Percentiles rank a stretch among this genome's conserved stretches.
Evolutionary conservation across 1,139 yeast species (phyloP).

Genomic region (Zygosaccharomyces sapae): DNA sequence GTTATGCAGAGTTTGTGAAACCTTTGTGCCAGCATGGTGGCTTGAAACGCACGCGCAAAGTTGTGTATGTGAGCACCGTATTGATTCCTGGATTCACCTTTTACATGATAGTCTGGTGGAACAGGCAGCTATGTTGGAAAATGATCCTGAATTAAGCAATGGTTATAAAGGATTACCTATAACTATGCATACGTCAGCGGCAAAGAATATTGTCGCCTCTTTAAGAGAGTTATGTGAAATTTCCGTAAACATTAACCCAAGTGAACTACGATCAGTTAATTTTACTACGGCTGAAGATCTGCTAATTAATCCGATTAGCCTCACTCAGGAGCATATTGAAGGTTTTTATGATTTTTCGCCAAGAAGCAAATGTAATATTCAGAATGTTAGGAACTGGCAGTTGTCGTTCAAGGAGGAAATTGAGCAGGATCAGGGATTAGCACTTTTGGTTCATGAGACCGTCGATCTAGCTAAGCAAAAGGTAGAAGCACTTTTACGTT

Average conservation of each 20-base stretch:
- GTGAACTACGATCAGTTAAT: constrained; percentile 29
- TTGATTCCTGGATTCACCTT: constrained; percentile 71
- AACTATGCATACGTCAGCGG: constrained; percentile 16
- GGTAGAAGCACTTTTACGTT: constrained; percentile 64
- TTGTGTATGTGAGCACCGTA: constrained; percentile 80
- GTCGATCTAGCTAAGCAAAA: constrained; percentile 58
- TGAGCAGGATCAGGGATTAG: constrained; percentile 59
- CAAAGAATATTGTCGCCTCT: constrained; percentile 17
- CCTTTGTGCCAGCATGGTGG: constrained; percentile 94
- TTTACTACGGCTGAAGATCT: constrained; percentile 16
- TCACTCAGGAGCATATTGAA: constrained; percentile 10
- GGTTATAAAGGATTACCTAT: constrained; percentile 60
- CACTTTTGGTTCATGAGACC: constrained; percentile 64
- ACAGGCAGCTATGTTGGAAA: constrained; percentile 41
- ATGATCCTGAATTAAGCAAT: constrained; percentile 11
- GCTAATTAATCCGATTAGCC: constrained; percentile 17
- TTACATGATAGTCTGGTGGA: constrained; percentile 77
- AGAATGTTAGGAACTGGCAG: constrained; percentile 50
- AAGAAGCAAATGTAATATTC: constrained; percentile 59
- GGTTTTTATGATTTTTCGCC: constrained; percentile 56
- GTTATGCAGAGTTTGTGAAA: constrained; percentile 88
- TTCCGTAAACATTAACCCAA: constrained; percentile 67
- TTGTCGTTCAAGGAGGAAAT: constrained; percentile 16
- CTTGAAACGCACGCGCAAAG: constrained; percentile 85
- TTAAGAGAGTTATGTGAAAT: constrained; percentile 69